A percentile compares a stretch with the other conserved stretches of the same genome.
Evolutionary conservation across 768 basidiomycete genomes (phyloP).

Genomic region (Kwoniella sp.): DNA sequence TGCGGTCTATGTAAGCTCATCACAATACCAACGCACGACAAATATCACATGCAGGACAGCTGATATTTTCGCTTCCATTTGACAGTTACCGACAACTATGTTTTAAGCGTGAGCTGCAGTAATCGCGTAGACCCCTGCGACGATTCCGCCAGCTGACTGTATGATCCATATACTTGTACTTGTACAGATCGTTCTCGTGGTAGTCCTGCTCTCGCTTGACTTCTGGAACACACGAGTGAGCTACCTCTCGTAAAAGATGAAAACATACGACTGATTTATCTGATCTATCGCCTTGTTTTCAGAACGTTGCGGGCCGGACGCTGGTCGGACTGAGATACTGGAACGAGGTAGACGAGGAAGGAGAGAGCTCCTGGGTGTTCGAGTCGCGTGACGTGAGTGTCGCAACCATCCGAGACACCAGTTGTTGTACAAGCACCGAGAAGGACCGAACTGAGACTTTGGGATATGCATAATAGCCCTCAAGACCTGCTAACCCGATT

Average conservation of each 20-base stretch:
- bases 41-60: background rate
- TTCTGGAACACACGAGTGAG: constrained; percentile 95
- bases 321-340: constrained; percentile 94
- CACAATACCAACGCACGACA: constrained; percentile 12
- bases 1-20: constrained; percentile 65
- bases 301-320: constrained; percentile 93
- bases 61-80: constrained; percentile 4
- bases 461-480: constrained; percentile 63
- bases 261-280: too few species aligned
- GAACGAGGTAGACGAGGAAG: constrained; percentile 99
- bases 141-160: constrained; percentile 10
- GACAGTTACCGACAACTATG: constrained; percentile 82
- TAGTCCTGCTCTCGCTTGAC: constrained; percentile 91
- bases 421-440: too few species aligned
- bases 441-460: too few species aligned
- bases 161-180: constrained; percentile 10
- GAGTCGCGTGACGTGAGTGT: constrained; percentile 85
- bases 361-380: constrained; percentile 96
- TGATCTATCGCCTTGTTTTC: background rate
- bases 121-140: background rate
- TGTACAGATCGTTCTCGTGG: constrained; percentile 79
- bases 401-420: background rate
- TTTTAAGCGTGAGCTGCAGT: constrained; percentile 72
- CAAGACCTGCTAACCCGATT: constrained; percentile 80
- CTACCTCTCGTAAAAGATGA: constrained; percentile 13